These are phyloP conservation scores for Monascus purpureus DNA, from an alignment of 495 filamentous ascomycete genomes.

Conservation along the genomic window DNA sequence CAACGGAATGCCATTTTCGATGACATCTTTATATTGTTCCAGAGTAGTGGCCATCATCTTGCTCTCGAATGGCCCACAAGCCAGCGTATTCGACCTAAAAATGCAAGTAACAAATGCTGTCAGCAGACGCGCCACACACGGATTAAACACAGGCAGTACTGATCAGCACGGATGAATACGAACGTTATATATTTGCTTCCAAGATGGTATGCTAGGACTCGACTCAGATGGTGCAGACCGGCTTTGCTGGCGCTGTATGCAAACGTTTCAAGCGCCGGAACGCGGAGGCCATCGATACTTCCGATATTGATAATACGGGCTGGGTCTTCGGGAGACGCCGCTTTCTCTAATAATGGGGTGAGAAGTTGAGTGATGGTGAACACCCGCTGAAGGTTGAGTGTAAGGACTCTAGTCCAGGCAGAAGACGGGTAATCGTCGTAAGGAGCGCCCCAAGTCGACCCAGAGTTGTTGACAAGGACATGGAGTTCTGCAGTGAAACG, in stretches of 20 bases:
- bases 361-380: conserved; percentile 65
- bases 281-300: conserved; percentile 52
- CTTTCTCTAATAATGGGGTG: conserved; percentile 55
- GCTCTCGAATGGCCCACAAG: conserved; percentile 68
- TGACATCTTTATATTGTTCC: conserved; percentile 42
- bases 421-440: conserved; percentile 53
- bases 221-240: conserved; percentile 56
- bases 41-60: conserved; percentile 75
- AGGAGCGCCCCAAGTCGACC: conserved; percentile 55
- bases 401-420: conserved; percentile 60
- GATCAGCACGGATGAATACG: conserved; percentile 1
- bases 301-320: conserved; percentile 66
- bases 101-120: conserved; percentile 3
- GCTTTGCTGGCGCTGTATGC: conserved; percentile 64
- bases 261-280: conserved; percentile 59
- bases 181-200: not conserved
- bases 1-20: conserved; percentile 52
- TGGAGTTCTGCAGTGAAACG: conserved; percentile 38
- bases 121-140: not conserved
- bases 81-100: conserved; percentile 48
- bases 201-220: conserved; percentile 53
- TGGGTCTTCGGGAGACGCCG: conserved; percentile 31
- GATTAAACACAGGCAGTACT: not conserved
- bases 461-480: conserved; percentile 71
- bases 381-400: conserved; percentile 66